Conservation (phyloP, 163 green algal genomes). For the Smithsoniella earleae region DNA sequence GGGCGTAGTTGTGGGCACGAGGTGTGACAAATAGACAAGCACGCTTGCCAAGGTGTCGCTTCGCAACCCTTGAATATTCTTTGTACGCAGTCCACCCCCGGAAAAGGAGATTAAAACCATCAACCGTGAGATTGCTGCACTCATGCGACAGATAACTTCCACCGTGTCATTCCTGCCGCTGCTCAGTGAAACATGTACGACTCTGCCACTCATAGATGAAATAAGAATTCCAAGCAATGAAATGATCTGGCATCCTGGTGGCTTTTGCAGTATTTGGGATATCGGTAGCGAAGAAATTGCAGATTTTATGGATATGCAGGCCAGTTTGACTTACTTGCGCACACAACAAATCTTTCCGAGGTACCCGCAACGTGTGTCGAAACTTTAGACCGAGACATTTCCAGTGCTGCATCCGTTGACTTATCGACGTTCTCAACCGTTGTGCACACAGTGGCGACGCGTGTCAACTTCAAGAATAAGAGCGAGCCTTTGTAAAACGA, state of each 20-base stretch:
- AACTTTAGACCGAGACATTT: background rate
- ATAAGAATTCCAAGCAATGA: too few species aligned
- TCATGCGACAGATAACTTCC: constrained; percentile 77
- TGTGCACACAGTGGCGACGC: background rate
- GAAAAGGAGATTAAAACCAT: background rate
- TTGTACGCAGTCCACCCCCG: background rate
- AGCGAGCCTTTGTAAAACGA: too few species aligned
- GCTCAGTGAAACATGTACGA: constrained; percentile 76
- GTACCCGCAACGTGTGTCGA: constrained; percentile 71
- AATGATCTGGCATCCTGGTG: too few species aligned
- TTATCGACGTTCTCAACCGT: background rate
- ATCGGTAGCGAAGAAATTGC: too few species aligned
- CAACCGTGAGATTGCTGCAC: constrained; percentile 32
- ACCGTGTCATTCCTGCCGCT: constrained; percentile 92
- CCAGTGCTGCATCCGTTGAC: background rate
- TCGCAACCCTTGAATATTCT: too few species aligned
- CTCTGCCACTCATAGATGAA: too few species aligned
- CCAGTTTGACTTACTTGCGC: constrained; percentile 91
- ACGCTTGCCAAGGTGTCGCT: too few species aligned
- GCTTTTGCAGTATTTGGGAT: too few species aligned
- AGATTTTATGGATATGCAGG: constrained; percentile 45
- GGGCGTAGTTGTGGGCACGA: constrained; percentile 34
- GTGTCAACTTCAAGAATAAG: background rate
- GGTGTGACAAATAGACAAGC: too few species aligned
- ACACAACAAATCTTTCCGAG: constrained; percentile 66